Base-by-base conservation (phyloP, 1,284 basidiomycete genomes). In the Moesziomyces parantarcticus region DNA sequence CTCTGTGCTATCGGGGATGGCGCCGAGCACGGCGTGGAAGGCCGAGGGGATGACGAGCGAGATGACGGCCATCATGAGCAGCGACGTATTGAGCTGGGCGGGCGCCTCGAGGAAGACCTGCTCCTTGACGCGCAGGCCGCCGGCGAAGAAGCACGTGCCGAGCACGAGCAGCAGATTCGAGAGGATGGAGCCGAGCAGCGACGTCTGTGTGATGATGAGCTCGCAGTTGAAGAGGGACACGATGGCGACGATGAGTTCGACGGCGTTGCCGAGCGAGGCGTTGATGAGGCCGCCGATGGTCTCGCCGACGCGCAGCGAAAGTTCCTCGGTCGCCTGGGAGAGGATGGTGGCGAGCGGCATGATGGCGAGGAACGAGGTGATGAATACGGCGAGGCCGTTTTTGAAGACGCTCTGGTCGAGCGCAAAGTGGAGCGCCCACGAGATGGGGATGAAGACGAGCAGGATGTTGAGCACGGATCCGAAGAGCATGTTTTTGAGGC, bases 231-330 rank as follows among this genome's bases (percentile, higher is more conserved):
- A 76, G 21, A 80, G 70, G 36, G 78, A 77, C 16, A 80, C 76
- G 54, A 80, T 80, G 26, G 78, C 78, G 6, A 80, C 78, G 49
- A 80, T 80, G 39, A 80, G 47, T 44, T 80, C 78, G 53, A 80
- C 78, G 2, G 78, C 78, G 29, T 80, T 80, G 22, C 78, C 78
- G 26, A 80, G 62, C 3, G 78, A 76, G 29, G 78, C 78, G 29
- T 80, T 80, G 61, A 80, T 69, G 26, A 80, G 69, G 46, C 78
- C 78, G 16, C 78, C 77, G 21, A 80, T 69, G 22, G 78, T 80
- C 62, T 80, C 69, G 18, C 78, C 78, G 1, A 80, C 78, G 10
- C 78, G 75, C 18, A 80, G 59, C n/a, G 77, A 67, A 9, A 80
- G 59, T 44, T 80, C 78, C 47, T 80, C 78, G 20, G 78, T 80